Evolutionary conservation across 805 yeast species (phyloP), one percentile per base, ranked within the genome.

Genomic region (Lipomyces starkeyi): DNA sequence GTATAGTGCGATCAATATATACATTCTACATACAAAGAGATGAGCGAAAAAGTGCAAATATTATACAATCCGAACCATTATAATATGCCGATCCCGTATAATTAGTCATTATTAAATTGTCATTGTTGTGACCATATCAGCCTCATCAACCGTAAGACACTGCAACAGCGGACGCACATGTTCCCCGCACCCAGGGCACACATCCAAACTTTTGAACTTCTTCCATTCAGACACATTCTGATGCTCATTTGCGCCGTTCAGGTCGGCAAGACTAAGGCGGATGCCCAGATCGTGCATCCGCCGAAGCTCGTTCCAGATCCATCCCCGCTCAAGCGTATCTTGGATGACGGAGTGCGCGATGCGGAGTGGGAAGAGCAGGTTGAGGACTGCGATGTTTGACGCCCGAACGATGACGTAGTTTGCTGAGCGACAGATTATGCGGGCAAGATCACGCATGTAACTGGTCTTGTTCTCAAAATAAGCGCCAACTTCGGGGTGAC

Each of bases 121-220:
- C 8, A 22, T 17, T 11, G 35, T 22, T 17, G 6, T 55, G 14
- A 29, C 7, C 32, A 29, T 29, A 5, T 29, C 32, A 7, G 6
- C 32, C 7, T 29, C 32, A 29, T 29, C 32, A 29, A 29, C 32
- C 32, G 32, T 29, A 4, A 29, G 5, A 29, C 32, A 29, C 32
- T 5, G 32, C 32, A 27, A n/a, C 49, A 43, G 20, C 27, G 49
- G 52, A 9, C 58, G 58, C n/a, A 63, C 22, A 8, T 37, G 61
- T 59, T 65, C 64, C 1, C 68, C 64, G 54, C 68, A 65, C 9
- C 64, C 68, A 11, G 61, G 37, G 56, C 68, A 65, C 25, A 53
- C 20, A 5, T 29, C 49, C 35, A 65, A 35, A 22, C 25, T 43
- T 6, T 17, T 57, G 43, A 59, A 65, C 37, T 13, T 22, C 14